Evolutionary conservation across 139 green algal genomes (phyloP).

Genomic region (Yamagishiella unicocca): DNA sequence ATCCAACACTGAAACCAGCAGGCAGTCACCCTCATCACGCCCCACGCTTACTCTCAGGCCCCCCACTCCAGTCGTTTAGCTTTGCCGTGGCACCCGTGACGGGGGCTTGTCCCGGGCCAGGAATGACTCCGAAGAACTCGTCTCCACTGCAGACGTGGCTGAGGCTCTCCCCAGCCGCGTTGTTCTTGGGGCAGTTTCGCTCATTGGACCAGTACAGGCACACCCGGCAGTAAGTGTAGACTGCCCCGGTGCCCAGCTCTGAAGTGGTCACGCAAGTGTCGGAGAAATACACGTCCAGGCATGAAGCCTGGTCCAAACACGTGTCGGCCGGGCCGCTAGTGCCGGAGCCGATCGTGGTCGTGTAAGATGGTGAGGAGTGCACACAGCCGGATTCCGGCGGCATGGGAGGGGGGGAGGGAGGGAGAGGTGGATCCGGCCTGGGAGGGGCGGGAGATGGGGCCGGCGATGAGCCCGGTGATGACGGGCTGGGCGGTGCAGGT

Average conservation of each 20-base stretch:
- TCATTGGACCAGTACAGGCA: background rate
- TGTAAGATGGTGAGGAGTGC: background rate
- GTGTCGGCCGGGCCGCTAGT: background rate
- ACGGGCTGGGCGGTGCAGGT: background rate
- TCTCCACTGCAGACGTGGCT: background rate
- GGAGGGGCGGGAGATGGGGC: too few species aligned
- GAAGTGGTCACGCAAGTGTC: background rate
- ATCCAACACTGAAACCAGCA: too few species aligned
- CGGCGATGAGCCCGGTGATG: background rate
- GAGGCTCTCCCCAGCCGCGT: background rate
- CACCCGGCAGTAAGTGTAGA: background rate
- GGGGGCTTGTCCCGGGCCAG: background rate
- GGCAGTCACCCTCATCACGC: too few species aligned
- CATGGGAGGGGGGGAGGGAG: too few species aligned
- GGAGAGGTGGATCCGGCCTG: too few species aligned
- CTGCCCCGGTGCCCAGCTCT: background rate
- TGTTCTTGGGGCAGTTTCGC: background rate
- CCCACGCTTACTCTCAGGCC: background rate
- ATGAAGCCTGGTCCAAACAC: background rate
- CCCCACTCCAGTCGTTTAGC: background rate
- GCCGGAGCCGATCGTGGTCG: background rate
- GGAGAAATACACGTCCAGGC: background rate
- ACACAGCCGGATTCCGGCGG: background rate
- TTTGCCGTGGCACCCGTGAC: background rate
- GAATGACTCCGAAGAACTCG: background rate